Base-by-base conservation (phyloP, 2,329 filamentous ascomycete genomes). In the Pezicula rhizophila region DNA sequence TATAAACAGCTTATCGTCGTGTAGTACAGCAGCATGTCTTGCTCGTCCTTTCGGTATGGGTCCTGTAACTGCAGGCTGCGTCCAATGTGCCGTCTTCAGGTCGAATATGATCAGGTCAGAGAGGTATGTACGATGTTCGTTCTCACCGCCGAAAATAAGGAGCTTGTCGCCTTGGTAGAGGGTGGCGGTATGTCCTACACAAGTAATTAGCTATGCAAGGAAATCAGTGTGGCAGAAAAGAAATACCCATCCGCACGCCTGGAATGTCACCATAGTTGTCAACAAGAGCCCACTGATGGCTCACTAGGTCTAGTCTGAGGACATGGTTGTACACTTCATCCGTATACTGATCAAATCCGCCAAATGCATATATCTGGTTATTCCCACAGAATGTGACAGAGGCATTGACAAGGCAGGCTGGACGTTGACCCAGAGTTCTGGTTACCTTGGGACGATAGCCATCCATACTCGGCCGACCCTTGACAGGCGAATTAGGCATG, bases 281-380 rank as follows among this genome's bases (percentile, higher is more conserved):
- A 17, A 99, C 92, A 45, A 99, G 74, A 57, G 82, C 93, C 93
- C 93, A 99, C 66, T 93, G 89, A 58, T 93, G 84, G 54, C 85
- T 91, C 52, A 85, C 77, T 54, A 99, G 78, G 66, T 99, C 91
- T 45, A 99, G 73, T 60, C 83, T 85, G 55, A 99, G 75, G 38
- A 99, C 93, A 71, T 99, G 93, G 64, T 99, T 99, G 71, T 99
- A 99, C 15, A 99, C 85, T 73, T 99, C 93, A 66, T 99, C 93
- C 0, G 93, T 99, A 65, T 96, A 97, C 68, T 97, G 92, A 65
- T 99, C 93, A 64, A 99, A 99, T 15, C 93, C 93, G 39, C 93
- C 93, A 73, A 99, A 99, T 10, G 92, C 93, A 69, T 95, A 97
- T 60, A 99, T 97, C 68, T 93, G 84, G 66, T 97, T 93, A 70